Evolutionary conservation across 2,329 filamentous ascomycete species (phyloP), one percentile per base, ranked within the genome.

Genomic region (Xylaria multiplex): DNA sequence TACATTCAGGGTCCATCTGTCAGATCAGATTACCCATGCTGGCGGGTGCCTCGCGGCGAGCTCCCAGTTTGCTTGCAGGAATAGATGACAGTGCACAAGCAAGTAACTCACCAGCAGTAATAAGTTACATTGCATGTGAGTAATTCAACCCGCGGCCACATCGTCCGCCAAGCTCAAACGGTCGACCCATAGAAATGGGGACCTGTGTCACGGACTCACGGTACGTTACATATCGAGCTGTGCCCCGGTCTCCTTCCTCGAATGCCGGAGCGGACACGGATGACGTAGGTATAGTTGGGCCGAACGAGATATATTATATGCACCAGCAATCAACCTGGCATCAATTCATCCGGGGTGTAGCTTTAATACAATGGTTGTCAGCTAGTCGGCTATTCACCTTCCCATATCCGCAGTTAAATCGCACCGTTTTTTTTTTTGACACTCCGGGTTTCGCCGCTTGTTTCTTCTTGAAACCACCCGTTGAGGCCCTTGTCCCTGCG

Each of bases 251-350:
- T 22, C 16, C 52, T 32, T n/a, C 35, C 48, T 16, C 27, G 19
- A 11, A 3, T 42, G 22, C 59, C 60, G 37, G 30, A 46, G 37
- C 46, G 46, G 60, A 53, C 37, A n/a, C 55, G 35, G 60, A 49
- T 63, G 60, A 63, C 60, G 53, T 53, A 58, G 30, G 35, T 57
- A 54, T 42, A 54, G 7, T 32, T 37, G 22, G 9, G 19, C 8
- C 14, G 9, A 13, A 40, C 13, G 11, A 40, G 37, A 11, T 40
- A 40, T 40, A 14, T 37, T 37, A 40, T 14, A 13, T 40, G 37
- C 37, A 40, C 37, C 11, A 40, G 9, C 37, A 13, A 14, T 14
- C 11, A 14, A 40, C 2, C 13, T 40, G 11, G 11, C 13, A 40
- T 13, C 37, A 35, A 40, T 40, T 14, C 9, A 40, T 40, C 11